These are phyloP conservation scores for Suhomyces tanzawaensis DNA, from an alignment of 805 yeast species.

Conservation along the genomic window DNA sequence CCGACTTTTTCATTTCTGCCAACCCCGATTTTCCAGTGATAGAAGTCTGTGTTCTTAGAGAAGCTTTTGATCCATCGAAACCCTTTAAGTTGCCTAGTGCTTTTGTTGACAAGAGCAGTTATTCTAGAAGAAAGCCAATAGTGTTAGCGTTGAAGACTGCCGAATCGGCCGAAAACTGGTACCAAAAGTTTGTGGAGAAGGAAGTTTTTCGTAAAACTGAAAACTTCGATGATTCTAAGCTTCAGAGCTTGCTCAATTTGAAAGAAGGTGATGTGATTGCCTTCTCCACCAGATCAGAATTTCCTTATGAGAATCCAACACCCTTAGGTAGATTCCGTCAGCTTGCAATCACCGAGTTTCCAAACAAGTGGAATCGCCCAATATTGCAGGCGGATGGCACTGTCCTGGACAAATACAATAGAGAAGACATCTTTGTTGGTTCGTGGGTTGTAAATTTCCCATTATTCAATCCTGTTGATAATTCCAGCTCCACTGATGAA, in stretches of 20 bases:
- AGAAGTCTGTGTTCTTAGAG: constrained; percentile 67
- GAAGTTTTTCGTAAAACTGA: constrained; percentile 16
- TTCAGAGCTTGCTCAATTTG: constrained; percentile 36
- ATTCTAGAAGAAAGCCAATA: constrained; percentile 57
- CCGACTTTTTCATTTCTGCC: constrained; percentile 34
- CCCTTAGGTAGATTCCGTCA: constrained; percentile 89
- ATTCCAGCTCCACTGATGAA: constrained; percentile 17
- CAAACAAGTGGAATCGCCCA: constrained; percentile 48
- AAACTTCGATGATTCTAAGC: constrained; percentile 14
- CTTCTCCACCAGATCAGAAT: constrained; percentile 64
- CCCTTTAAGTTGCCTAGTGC: constrained; percentile 32
- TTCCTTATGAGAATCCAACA: constrained; percentile 89
- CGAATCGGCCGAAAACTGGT: constrained; percentile 45
- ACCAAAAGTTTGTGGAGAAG: constrained; percentile 31
- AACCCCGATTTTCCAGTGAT: constrained; percentile 57
- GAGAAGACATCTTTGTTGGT: constrained; percentile 50
- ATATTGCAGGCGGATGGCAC: constrained; percentile 11
- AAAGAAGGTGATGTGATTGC: constrained; percentile 73
- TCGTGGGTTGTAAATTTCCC: constrained; percentile 94
- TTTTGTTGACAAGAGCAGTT: constrained; percentile 42
- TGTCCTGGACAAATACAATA: constrained; percentile 13
- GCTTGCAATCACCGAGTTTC: constrained; percentile 56
- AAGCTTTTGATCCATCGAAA: constrained; percentile 35
- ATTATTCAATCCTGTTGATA: constrained; percentile 74
- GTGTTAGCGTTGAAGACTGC: constrained; percentile 49